phyloP scores from a whole-genome alignment of 768 basidiomycete species.

The Steccherinum ochraceum region DNA sequence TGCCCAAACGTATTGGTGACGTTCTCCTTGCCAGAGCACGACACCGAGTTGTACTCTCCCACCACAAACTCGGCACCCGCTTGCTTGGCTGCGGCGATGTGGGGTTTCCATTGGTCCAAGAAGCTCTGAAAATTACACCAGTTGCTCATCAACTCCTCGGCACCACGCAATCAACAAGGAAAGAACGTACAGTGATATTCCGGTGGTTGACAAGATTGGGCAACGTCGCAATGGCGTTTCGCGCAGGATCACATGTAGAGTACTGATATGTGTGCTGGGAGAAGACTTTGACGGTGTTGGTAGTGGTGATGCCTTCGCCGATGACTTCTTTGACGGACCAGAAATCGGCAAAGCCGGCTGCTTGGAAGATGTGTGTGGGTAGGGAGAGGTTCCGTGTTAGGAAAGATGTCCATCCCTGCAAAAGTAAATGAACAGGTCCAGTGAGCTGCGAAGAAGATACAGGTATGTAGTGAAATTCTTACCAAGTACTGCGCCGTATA shows the following conservation, averaged over 20 bases:
- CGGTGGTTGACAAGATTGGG: constrained; percentile 26
- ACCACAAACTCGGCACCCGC: constrained; percentile 23
- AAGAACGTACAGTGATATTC: constrained; percentile 23
- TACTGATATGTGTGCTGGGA: constrained; percentile 29
- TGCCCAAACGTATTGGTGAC: constrained; percentile 30
- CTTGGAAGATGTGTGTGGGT: constrained; percentile 15
- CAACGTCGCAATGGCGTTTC: constrained; percentile 24
- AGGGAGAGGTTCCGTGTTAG: constrained; percentile 15
- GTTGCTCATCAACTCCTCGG: too few species aligned
- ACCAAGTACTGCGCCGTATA: constrained; percentile 21
- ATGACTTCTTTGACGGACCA: constrained; percentile 23
- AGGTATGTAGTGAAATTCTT: too few species aligned
- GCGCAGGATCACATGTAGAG: constrained; percentile 26
- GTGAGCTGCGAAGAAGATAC: too few species aligned
- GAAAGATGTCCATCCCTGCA: constrained; percentile 21
- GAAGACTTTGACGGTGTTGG: constrained; percentile 21
- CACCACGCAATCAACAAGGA: too few species aligned
- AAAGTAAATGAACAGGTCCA: too few species aligned
- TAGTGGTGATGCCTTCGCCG: constrained; percentile 19
- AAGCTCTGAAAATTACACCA: constrained; percentile 24
- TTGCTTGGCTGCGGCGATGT: constrained; percentile 23
- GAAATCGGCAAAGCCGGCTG: constrained; percentile 19
- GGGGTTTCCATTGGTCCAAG: constrained; percentile 26
- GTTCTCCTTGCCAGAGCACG: constrained; percentile 28
- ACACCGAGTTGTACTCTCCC: constrained; percentile 22